A percentile compares a stretch with the other conserved stretches of the same genome.
phyloP scores from a whole-genome alignment of 768 basidiomycete genomes.

The Mycena amicta region DNA sequence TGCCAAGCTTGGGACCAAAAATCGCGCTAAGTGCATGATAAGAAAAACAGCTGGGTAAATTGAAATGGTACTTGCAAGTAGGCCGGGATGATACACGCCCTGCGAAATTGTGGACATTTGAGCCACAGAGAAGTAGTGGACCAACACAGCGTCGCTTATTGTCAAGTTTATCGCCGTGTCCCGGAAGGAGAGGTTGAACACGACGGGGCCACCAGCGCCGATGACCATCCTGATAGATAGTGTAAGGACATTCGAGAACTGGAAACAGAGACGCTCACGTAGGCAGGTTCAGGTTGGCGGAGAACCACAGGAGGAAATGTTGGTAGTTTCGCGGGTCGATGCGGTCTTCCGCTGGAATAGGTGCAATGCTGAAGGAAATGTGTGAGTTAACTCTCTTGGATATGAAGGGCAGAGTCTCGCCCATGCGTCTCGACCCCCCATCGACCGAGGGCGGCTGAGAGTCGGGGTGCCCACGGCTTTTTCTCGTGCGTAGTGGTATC shows the following conservation, averaged over 20 bases:
- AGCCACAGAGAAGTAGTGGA: neutral
- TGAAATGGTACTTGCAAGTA: neutral
- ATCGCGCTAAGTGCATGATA: neutral
- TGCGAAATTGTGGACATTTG: neutral
- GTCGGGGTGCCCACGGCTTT: neutral
- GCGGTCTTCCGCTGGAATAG: slow-evolving; percentile 40
- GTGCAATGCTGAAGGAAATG: slow-evolving; percentile 33
- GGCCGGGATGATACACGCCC: neutral
- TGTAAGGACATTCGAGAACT: neutral
- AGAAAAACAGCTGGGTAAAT: neutral
- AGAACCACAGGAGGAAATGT: slow-evolving; percentile 55
- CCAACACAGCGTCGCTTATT: neutral
- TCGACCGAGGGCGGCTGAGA: neutral
- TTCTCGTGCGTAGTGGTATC: neutral
- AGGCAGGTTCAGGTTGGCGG: slow-evolving; percentile 47
- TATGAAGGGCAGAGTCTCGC: too few relatives aligned
- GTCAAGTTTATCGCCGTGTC: neutral
- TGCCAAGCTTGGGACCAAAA: slow-evolving; percentile 3
- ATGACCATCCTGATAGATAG: neutral
- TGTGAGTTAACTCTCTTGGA: too few relatives aligned
- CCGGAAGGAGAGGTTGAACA: neutral
- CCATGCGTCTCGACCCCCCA: slow-evolving; percentile 3
- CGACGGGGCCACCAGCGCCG: slow-evolving; percentile 1
- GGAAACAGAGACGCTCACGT: neutral
- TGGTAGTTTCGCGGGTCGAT: slow-evolving; percentile 47